phyloP scores from a whole-genome alignment of 106 monocot genomes.

The Phalaenopsis equestris region DNA sequence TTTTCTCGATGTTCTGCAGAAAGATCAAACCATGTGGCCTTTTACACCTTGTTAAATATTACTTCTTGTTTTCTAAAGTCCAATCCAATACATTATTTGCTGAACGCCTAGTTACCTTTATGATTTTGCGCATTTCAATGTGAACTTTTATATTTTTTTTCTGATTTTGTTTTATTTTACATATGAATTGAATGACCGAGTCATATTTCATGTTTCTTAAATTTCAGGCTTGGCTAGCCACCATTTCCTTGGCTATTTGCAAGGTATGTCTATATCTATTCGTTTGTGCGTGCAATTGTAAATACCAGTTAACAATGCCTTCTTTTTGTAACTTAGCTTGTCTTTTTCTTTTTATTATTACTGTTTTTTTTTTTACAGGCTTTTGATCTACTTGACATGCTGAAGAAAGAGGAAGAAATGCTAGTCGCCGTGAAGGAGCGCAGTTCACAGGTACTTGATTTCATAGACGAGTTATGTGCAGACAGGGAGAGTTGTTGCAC shows the following conservation, averaged over 20 bases:
- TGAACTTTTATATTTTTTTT: not conserved
- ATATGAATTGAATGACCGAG: not conserved
- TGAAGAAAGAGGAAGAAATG: constrained; percentile 99
- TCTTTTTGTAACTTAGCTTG: not conserved
- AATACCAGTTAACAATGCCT: not conserved
- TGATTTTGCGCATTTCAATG: not conserved
- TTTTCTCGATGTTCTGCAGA: not conserved
- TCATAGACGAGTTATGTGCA: not conserved
- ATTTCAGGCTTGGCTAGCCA: constrained; percentile 83
- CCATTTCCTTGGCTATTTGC: constrained; percentile 74
- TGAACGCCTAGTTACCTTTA: not conserved
- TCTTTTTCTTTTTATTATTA: no score
- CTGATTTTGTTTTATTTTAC: not conserved
- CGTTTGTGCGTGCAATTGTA: not conserved
- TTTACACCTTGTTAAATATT: not conserved
- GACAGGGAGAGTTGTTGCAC: not conserved
- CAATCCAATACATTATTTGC: not conserved
- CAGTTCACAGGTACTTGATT: constrained; percentile 44
- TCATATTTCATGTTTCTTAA: not conserved
- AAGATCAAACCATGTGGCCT: not conserved
- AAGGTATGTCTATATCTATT: constrained; percentile 37
- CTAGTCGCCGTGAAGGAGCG: constrained; percentile 76
- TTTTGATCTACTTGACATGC: constrained; percentile 90
- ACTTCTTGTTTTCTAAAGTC: not conserved
- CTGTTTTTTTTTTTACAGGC: constrained; percentile 34